Conservation (phyloP, 352 stramenopile species). For the Phytophthora quininea region DNA sequence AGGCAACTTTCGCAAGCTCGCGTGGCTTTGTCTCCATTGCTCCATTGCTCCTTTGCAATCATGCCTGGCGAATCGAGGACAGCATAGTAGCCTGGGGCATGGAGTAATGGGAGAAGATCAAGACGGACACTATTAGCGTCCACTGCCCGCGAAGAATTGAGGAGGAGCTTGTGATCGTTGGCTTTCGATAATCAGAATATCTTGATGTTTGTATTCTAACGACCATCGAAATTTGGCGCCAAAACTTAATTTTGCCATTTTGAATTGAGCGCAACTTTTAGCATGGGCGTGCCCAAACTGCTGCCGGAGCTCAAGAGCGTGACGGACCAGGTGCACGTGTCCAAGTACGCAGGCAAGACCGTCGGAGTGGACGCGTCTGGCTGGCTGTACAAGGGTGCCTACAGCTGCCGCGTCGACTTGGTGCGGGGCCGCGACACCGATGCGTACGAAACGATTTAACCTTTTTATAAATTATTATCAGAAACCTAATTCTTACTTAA, state of each 20-base stretch:
- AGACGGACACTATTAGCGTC: too few relatives aligned
- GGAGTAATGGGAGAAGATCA: too few relatives aligned
- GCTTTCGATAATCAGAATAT: too few relatives aligned
- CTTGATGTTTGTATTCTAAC: too few relatives aligned
- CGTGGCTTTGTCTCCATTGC: too few relatives aligned
- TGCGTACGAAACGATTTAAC: conserved; percentile 50
- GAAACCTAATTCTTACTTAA: background rate
- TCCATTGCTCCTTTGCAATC: too few relatives aligned
- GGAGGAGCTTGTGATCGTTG: too few relatives aligned
- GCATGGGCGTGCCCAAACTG: conserved; percentile 76
- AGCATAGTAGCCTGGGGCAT: too few relatives aligned
- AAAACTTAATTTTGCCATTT: too few relatives aligned
- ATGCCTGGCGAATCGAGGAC: too few relatives aligned
- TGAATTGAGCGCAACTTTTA: conserved; percentile 19
- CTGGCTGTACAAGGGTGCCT: conserved; percentile 93
- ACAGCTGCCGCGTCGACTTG: conserved; percentile 87
- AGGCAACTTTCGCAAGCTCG: too few relatives aligned
- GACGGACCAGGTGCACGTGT: conserved; percentile 73
- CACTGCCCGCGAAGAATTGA: too few relatives aligned
- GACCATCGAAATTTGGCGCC: conserved; percentile 13
- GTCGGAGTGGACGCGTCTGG: conserved; percentile 73
- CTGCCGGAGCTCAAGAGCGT: conserved; percentile 74
- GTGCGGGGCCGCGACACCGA: conserved; percentile 61
- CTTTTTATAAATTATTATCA: conserved; percentile 16
- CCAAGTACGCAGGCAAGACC: conserved; percentile 76